Percentiles rank a stretch among this genome's conserved stretches.
Conservation (phyloP, 106 monocot genomes). For the Hemerocallis citrina region DNA sequence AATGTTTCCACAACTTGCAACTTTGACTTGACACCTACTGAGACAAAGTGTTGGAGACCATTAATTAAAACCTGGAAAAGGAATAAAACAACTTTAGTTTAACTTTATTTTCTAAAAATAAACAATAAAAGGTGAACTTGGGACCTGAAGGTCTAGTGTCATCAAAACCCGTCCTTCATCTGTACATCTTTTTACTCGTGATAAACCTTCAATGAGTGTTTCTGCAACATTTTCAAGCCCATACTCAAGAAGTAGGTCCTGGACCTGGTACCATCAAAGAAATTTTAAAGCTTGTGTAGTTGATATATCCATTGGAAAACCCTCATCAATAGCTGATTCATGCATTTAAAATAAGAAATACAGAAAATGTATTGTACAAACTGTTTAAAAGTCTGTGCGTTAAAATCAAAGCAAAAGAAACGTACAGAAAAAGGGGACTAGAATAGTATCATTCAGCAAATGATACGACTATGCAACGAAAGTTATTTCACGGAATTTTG, state of each 20-base stretch:
- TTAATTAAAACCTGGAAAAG: constrained; percentile 77
- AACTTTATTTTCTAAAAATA: not conserved
- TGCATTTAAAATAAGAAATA: too few relatives aligned
- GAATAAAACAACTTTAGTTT: not conserved
- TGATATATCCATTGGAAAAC: too few relatives aligned
- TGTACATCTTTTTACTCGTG: constrained; percentile 87
- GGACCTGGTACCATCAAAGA: constrained; percentile 43
- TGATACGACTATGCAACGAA: too few relatives aligned
- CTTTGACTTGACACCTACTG: constrained; percentile 70
- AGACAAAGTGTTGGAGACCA: constrained; percentile 75
- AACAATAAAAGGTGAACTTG: not conserved
- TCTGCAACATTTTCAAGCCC: constrained; percentile 87
- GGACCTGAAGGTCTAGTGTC: constrained; percentile 96
- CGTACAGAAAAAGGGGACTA: too few relatives aligned
- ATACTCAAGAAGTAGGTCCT: constrained; percentile 70
- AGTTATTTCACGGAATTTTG: too few relatives aligned
- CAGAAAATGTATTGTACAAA: too few relatives aligned
- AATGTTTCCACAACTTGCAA: constrained; percentile 82
- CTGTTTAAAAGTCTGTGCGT: too few relatives aligned
- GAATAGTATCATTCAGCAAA: too few relatives aligned
- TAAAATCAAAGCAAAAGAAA: too few relatives aligned
- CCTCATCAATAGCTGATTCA: too few relatives aligned
- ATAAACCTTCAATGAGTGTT: constrained; percentile 80
- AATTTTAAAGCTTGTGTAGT: too few relatives aligned
- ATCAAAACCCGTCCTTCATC: constrained; percentile 96